Conservation (phyloP, 371 early-diverging fungal species). For the Mucor ambiguus region DNA sequence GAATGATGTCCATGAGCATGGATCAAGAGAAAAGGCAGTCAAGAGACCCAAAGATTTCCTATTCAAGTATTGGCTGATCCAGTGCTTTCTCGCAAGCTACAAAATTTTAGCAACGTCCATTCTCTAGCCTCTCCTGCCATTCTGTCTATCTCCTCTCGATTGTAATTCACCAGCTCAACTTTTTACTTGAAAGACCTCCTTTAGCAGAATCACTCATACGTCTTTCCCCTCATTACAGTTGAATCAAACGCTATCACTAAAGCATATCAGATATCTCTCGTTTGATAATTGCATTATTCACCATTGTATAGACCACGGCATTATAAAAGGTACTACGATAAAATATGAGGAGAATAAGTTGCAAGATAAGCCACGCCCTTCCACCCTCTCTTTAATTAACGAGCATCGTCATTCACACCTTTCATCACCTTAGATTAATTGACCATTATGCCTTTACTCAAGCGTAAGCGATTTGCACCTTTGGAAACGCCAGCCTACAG, state of each 20-base stretch:
- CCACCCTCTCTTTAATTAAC: neutral
- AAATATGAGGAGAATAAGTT: conserved; percentile 8
- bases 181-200: neutral
- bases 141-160: neutral
- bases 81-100: conserved; percentile 1
- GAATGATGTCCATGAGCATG: neutral
- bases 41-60: neutral
- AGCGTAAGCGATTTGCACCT: conserved; percentile 52
- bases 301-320: neutral
- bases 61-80: conserved; percentile 7
- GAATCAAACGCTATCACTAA: neutral
- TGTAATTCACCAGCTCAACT: neutral
- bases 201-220: neutral
- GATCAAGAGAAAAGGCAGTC: conserved; percentile 2
- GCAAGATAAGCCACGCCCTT: conserved; percentile 10
- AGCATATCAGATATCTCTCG: neutral
- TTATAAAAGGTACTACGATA: conserved; percentile 15
- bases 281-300: neutral
- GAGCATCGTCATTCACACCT: neutral
- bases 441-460: conserved; percentile 58
- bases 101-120: conserved; percentile 6
- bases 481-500: conserved; percentile 50
- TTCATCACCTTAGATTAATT: neutral
- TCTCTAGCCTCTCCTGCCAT: neutral
- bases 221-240: neutral